Evolutionary conservation across 768 basidiomycete species (phyloP), one percentile per base, ranked within the genome.

Genomic region (Pisolithus microcarpus): DNA sequence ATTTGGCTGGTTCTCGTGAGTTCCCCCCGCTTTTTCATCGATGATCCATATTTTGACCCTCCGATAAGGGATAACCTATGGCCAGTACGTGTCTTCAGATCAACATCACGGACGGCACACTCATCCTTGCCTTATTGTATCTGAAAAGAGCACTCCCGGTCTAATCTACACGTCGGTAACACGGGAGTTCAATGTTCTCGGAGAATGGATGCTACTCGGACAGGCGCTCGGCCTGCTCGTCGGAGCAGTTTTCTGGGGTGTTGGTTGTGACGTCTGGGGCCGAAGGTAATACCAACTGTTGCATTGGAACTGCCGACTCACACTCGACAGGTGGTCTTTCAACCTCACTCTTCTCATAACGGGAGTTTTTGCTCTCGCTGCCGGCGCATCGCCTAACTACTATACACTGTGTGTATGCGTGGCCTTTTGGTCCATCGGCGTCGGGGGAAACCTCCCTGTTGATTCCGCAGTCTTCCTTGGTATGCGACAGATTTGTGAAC

Each of bases 401-500:
- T 53, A 76, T 26, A 65, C 81, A 0, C 63, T 85, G 21, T 75
- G 75, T 49, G 71, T 78, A 3, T 65, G 84, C 28, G 67, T 77
- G 0, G 76, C 81, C 1, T 68, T 79, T 1, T 78, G 80, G 74
- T 79, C 80, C n/a, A 68, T 85, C 19, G 84, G 84, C 1, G 84
- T 85, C 4, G 84, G 84, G 26, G 85, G 85, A 47, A 84, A 85
- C 56, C 64, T 88, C 7, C 85, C 85, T 0, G 85, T 88, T 0
- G 87, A 88, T 58, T 82, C 81, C 34, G 81, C 86, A 0, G 77
- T 88, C 21, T 89, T 89, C 65, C 72, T 89, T 7, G 86, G 82
- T 82, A 38, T 38, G 73, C 64, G 42, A 10, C n/a, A 34, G 21
- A 1, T 8, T 23, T 43, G 51, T 34, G 10, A 42, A 46, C 44